These are phyloP conservation scores for Aspergillus eucalypticola DNA, from an alignment of 2,329 filamentous ascomycete species.

Conservation along the genomic window DNA sequence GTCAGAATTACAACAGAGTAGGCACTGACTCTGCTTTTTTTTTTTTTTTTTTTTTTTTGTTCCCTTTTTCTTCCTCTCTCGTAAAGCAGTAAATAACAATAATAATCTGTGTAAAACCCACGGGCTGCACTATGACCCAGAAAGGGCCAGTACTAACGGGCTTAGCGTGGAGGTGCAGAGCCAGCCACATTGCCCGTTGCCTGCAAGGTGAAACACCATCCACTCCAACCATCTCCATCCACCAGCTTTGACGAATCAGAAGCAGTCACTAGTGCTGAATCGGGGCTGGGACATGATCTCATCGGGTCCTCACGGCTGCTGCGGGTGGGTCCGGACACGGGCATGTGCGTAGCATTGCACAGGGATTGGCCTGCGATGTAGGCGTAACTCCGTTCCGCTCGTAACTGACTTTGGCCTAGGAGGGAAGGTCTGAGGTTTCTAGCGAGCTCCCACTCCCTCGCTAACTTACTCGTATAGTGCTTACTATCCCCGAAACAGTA, in stretches of 20 bases:
- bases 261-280: neutral
- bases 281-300: constrained; percentile 8
- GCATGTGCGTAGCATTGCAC: constrained; percentile 7
- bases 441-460: neutral
- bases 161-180: constrained; percentile 9
- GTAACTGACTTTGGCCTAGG: neutral
- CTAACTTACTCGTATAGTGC: neutral
- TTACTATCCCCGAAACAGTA: neutral
- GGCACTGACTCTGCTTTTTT: too few species aligned
- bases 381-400: neutral
- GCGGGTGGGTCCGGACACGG: neutral
- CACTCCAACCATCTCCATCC: neutral
- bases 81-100: neutral
- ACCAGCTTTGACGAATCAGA: constrained; percentile 8
- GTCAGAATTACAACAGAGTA: too few species aligned
- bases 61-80: neutral
- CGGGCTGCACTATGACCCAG: neutral
- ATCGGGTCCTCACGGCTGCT: constrained; percentile 1
- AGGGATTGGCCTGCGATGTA: constrained; percentile 1
- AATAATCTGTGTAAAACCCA: constrained; percentile 1
- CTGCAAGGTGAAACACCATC: constrained; percentile 19
- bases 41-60: too few species aligned
- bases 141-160: constrained; percentile 1
- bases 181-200: constrained; percentile 17
- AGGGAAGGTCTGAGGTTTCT: neutral